These are phyloP conservation scores for Teunomyces pallodes DNA, from an alignment of 805 yeast species.

Conservation along the genomic window DNA sequence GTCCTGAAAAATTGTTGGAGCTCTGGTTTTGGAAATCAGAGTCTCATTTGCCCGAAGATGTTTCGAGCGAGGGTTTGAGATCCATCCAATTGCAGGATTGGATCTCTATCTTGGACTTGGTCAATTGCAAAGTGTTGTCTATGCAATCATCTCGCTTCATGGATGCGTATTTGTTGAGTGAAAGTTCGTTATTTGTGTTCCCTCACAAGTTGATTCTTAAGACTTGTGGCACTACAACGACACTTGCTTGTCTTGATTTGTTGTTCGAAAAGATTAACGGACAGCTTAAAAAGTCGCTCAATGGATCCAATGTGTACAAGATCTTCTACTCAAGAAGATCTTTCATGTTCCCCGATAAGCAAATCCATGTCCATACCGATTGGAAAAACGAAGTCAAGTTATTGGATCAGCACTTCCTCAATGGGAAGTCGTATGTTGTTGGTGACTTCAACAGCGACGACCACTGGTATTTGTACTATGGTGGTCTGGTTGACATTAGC, in stretches of 20 bases:
- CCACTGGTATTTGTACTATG: constrained; percentile 87
- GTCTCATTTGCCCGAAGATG: constrained; percentile 33
- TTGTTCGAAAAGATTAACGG: constrained; percentile 46
- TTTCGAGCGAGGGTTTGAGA: constrained; percentile 50
- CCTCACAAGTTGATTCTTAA: constrained; percentile 82
- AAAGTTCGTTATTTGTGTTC: constrained; percentile 86
- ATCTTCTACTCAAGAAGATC: constrained; percentile 88
- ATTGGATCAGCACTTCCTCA: constrained; percentile 61
- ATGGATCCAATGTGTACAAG: constrained; percentile 47
- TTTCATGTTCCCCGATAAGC: constrained; percentile 89
- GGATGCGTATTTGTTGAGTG: constrained; percentile 86
- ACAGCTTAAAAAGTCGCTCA: constrained; percentile 17
- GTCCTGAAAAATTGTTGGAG: constrained; percentile 92
- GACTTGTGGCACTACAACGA: constrained; percentile 96
- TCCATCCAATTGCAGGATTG: constrained; percentile 64
- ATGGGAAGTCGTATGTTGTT: constrained; percentile 67
- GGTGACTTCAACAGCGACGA: constrained; percentile 74
- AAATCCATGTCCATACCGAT: constrained; percentile 72
- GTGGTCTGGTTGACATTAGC: constrained; percentile 33
- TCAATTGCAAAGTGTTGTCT: constrained; percentile 85
- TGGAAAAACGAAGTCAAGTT: constrained; percentile 80
- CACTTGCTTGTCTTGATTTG: constrained; percentile 70
- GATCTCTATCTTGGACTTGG: constrained; percentile 73
- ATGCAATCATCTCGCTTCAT: constrained; percentile 61
- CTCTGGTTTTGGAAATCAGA: constrained; percentile 74